Conservation (phyloP, 352 stramenopile species). For the Porosira glacialis region DNA sequence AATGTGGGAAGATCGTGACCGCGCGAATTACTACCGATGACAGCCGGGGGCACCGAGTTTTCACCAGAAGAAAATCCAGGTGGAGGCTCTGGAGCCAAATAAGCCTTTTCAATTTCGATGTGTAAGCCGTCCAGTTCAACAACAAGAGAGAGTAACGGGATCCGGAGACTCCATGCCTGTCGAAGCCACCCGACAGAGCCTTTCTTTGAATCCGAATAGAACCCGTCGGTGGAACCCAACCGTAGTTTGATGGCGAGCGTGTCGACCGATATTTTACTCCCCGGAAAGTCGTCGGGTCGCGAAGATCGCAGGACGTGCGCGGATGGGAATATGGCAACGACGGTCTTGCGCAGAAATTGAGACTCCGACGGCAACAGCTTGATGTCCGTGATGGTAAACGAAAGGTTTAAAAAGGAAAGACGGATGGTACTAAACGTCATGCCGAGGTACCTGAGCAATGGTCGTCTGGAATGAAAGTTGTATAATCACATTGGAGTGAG, state of each 20-base stretch:
- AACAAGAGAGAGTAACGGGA: constrained; percentile 25
- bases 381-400: constrained; percentile 28
- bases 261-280: constrained; percentile 30
- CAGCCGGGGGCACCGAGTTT: not conserved
- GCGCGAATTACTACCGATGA: not conserved
- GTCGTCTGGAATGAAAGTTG: constrained; percentile 4
- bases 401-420: constrained; percentile 10
- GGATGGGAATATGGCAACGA: constrained; percentile 36
- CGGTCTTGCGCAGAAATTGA: constrained; percentile 8
- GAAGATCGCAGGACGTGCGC: constrained; percentile 21
- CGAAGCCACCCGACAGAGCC: not conserved
- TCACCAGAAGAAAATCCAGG: constrained; percentile 4
- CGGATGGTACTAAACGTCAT: constrained; percentile 35
- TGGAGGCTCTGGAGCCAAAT: constrained; percentile 38
- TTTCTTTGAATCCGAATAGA: constrained; percentile 2
- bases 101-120: constrained; percentile 39
- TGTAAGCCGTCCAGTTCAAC: constrained; percentile 25
- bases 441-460: constrained; percentile 19
- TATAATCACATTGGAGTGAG: too few relatives aligned
- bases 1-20: constrained; percentile 26
- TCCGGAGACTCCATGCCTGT: constrained; percentile 1
- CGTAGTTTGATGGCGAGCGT: constrained; percentile 34
- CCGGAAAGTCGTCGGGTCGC: constrained; percentile 25
- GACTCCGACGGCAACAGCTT: constrained; percentile 28
- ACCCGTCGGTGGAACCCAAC: constrained; percentile 2